Evolutionary conservation across 345 rosid genomes (phyloP), one percentile per base, ranked within the genome.

Genomic region (Cardiospermum halicacabum): DNA sequence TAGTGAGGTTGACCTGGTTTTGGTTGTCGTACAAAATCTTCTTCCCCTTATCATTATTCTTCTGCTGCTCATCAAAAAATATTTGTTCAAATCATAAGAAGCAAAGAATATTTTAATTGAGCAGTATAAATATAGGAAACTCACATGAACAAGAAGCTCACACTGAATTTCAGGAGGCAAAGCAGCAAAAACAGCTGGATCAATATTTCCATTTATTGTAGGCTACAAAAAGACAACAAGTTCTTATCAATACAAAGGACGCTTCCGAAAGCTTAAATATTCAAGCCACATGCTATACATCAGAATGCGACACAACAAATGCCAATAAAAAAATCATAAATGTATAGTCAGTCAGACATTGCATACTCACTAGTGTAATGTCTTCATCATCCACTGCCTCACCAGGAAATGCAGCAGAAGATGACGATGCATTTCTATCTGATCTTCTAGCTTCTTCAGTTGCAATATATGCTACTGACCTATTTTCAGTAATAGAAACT

Each of bases 381-480:
- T 80, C 80, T 71, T 82, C 85, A 69, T 84, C 80, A 32, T 80
- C 85, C 62, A 70, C 86, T 65, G 69, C 85, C 58, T 80, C 85
- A 61, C 73, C 72, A 50, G 64, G 69, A 70, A 34, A 45, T 18
- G 56, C 69, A 56, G 83, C 74, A 69, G 73, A 78, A 64, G 88
- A 81, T 48, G 77, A 68, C 4, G 87, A 77, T 13, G 80, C 77
- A 39, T 70, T 70, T 39, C 67, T 69, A 43, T 58, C 62, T 36
- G 72, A 53, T 37, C 36, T 31, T 36, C 34, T 62, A 13, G 68
- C 81, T 71, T 82, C 89, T 60, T 84, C 96, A 24, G 75, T 84
- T 19, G 79, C 74, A 83, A 81, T 69, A 65, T 90, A 81, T 49
- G 88, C 86, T 51, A 84, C 93, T 80, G 78, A 68, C 85, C 98